These are phyloP conservation scores for Postia placenta DNA, from an alignment of 768 basidiomycete species.

Conservation along the genomic window DNA sequence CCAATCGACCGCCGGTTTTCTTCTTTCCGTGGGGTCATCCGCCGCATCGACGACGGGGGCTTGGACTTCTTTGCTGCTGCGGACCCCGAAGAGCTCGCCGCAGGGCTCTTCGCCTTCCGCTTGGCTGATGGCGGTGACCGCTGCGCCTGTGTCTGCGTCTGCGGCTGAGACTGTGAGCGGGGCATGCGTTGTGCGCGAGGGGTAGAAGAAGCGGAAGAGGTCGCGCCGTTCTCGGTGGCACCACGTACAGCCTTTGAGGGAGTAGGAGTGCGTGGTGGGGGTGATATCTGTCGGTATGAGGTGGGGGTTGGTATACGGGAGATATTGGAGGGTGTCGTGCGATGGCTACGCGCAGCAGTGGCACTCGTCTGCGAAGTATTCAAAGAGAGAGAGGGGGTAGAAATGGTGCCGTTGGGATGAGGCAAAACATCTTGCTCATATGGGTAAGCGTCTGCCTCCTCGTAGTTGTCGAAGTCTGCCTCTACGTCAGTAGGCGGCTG, in stretches of 20 bases:
- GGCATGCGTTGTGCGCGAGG: slow-evolving; percentile 13
- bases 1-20: slow-evolving; percentile 54
- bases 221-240: slow-evolving; percentile 28
- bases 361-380: neutral
- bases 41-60: slow-evolving; percentile 24
- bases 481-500: slow-evolving; percentile 67
- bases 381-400: slow-evolving; percentile 17
- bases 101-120: slow-evolving; percentile 43
- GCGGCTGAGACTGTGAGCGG: slow-evolving; percentile 13
- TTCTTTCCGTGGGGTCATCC: slow-evolving; percentile 35
- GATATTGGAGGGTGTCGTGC: neutral
- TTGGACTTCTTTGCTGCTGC: slow-evolving; percentile 36
- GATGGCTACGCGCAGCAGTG: neutral
- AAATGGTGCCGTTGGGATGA: slow-evolving; percentile 15
- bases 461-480: slow-evolving; percentile 37
- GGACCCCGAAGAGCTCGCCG: slow-evolving; percentile 30
- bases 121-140: slow-evolving; percentile 25
- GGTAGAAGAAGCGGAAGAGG: slow-evolving; percentile 13
- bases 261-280: slow-evolving; percentile 38
- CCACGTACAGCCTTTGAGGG: slow-evolving; percentile 33
- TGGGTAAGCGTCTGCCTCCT: slow-evolving; percentile 30
- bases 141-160: slow-evolving; percentile 10
- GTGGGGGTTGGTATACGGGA: slow-evolving; percentile 22
- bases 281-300: slow-evolving; percentile 35
- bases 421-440: slow-evolving; percentile 9